Evolutionary conservation across 331 rosid genomes (phyloP), one percentile per base, ranked within the genome.

Genomic region (Rosa hybrid): DNA sequence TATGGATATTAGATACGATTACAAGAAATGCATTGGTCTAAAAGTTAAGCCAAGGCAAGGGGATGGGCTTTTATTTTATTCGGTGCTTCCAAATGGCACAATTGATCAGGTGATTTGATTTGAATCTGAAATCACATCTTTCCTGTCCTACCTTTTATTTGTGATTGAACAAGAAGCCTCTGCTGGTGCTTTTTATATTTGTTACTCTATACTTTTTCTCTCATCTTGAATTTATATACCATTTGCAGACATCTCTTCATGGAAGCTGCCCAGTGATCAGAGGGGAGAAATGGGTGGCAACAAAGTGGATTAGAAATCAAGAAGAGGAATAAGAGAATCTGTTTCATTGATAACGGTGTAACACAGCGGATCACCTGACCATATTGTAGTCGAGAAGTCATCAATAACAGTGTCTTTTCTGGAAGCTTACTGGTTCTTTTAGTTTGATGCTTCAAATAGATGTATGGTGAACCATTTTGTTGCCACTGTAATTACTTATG

Each of bases 251-350:
- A 76, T 91, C 96, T 75, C 89, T 93, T 59, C 98, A 96, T 72
- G 97, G 93, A 79, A 91, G 99, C 89, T 96, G 98, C 78, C 92
- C 97, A 11, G 99, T 93, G 49, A 83, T 90, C 68, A 85, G 86
- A 84, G 99, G 98, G 78, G 89, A 87, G 82, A 96, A 93, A 81
- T 96, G 99, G 98, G 98, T 93, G 20, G 96, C 93, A 10, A 91
- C 97, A 49, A 96, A 90, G 84, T 96, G 99, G 99, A 85, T 93
- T 69, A 81, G 97, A 85, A 89, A 93, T 86, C 90, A 90, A 84
- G 67, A 20, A 27, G 78, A 78, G 39, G 76, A 81, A 7, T 76
- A 27, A 46, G 49, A 18, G 60, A 14, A 17, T 3, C 7, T 49
- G 27, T 76, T 60, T 46, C 6, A 0, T 7, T 21, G 53, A 14